Conservation (phyloP, 106 monocot genomes). For the Amphibolis antarctica region DNA sequence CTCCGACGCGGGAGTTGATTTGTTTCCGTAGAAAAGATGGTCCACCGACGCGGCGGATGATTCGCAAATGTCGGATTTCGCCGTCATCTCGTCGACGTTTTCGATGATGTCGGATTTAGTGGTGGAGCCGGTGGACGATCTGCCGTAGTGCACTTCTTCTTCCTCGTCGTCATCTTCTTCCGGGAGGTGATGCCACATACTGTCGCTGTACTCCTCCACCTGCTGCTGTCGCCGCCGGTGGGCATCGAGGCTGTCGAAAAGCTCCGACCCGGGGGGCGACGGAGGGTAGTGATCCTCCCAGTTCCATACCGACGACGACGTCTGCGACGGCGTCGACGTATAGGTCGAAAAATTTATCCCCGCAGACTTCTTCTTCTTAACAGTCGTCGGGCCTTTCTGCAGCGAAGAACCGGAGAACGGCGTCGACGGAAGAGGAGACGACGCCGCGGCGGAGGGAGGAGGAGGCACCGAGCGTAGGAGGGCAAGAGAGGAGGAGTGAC, state of each 20-base stretch:
- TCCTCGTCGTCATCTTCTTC: constrained; percentile 12
- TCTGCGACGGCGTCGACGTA: constrained; percentile 48
- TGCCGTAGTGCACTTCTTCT: constrained; percentile 3
- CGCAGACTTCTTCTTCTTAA: not conserved
- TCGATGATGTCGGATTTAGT: not conserved
- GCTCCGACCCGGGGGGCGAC: constrained; percentile 83
- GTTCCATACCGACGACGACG: constrained; percentile 70
- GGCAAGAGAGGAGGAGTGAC: constrained; percentile 58
- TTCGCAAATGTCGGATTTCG: not conserved
- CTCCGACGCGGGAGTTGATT: not conserved
- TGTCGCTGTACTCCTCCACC: not conserved
- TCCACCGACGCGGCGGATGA: constrained; percentile 6
- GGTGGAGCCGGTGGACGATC: not conserved
- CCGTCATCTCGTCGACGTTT: not conserved
- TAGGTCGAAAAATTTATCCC: not conserved
- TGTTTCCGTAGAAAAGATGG: not conserved
- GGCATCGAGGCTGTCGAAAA: constrained; percentile 38
- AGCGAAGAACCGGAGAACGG: not conserved
- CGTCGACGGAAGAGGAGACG: not conserved
- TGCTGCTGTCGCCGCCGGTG: not conserved
- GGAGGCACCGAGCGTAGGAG: constrained; percentile 2
- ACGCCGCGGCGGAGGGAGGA: constrained; percentile 10
- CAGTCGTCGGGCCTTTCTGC: not conserved
- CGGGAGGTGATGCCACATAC: not conserved
- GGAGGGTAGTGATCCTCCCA: constrained; percentile 93